phyloP scores from a whole-genome alignment of 192 early-diverging fungal genomes.

The Lobosporangium transversale region DNA sequence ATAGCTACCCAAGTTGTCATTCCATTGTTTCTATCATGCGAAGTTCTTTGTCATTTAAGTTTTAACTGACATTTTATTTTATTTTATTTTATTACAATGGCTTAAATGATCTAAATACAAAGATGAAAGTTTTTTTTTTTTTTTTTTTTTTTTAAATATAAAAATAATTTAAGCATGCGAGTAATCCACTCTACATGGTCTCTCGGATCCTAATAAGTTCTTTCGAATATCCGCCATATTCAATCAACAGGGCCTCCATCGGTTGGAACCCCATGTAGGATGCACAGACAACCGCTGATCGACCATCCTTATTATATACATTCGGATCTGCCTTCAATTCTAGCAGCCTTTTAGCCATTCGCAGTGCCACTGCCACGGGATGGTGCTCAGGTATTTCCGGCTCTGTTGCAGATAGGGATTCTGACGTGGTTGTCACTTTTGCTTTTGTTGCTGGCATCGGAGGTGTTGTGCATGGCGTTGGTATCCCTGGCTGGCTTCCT shows the following conservation, averaged over 20 bases:
- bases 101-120: background rate
- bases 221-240: constrained; percentile 34
- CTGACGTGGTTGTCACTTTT: background rate
- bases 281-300: constrained; percentile 39
- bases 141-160: background rate
- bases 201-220: constrained; percentile 44
- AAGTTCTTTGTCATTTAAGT: too few species aligned
- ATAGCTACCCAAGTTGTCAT: background rate
- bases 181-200: constrained; percentile 18
- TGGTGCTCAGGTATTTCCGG: constrained; percentile 30
- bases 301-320: constrained; percentile 44
- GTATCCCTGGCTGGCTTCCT: too few species aligned
- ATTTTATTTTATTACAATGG: background rate
- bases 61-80: background rate
- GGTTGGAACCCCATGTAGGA: constrained; percentile 42
- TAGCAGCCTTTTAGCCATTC: constrained; percentile 30
- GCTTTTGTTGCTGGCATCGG: background rate
- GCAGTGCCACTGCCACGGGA: constrained; percentile 25
- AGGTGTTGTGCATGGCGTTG: too few species aligned
- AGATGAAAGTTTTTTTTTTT: background rate
- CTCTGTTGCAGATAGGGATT: background rate
- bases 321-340: constrained; percentile 31
- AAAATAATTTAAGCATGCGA: background rate
- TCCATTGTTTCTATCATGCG: background rate
- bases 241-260: constrained; percentile 34